These are phyloP conservation scores for Amanita pseudoporphyria DNA, from an alignment of 768 basidiomycete genomes.

Conservation along the genomic window DNA sequence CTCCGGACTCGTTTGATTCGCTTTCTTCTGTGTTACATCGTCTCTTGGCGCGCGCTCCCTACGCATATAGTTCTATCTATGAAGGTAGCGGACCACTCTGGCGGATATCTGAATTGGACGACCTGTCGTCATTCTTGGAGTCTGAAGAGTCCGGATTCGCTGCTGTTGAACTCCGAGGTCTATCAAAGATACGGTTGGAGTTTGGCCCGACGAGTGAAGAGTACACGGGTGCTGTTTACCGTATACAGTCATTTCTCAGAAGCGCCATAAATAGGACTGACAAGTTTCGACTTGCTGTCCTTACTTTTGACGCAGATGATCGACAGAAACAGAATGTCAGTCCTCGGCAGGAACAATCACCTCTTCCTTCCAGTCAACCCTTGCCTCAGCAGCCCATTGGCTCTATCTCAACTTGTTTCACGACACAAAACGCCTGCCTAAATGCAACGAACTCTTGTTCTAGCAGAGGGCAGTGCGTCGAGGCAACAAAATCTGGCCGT, in stretches of 20 bases:
- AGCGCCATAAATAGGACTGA: constrained; percentile 26
- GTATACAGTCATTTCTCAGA: constrained; percentile 40
- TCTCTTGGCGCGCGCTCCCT: constrained; percentile 47
- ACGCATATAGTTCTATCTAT: constrained; percentile 47
- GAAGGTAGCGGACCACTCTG: constrained; percentile 21
- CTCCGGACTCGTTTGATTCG: constrained; percentile 25
- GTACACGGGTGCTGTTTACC: constrained; percentile 35
- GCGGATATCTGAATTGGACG: constrained; percentile 20
- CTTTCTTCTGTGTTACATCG: constrained; percentile 46
- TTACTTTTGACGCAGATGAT: constrained; percentile 33
- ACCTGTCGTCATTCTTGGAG: constrained; percentile 44
- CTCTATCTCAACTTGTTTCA: constrained; percentile 54
- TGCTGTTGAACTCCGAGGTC: constrained; percentile 46
- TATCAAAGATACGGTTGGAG: constrained; percentile 35
- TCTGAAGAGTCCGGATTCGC: constrained; percentile 47
- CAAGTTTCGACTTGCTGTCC: constrained; percentile 38
- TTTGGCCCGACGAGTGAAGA: constrained; percentile 45
- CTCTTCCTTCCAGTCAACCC: constrained; percentile 32
- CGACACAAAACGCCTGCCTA: constrained; percentile 41
- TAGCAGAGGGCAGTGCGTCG: constrained; percentile 57
- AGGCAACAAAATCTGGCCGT: constrained; percentile 48
- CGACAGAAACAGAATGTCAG: constrained; percentile 27
- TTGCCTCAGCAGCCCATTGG: constrained; percentile 45
- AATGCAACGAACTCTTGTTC: constrained; percentile 61
- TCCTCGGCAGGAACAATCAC: constrained; percentile 35